Base-by-base conservation (phyloP, 768 basidiomycete species). In the Leucogyrophana mollusca region DNA sequence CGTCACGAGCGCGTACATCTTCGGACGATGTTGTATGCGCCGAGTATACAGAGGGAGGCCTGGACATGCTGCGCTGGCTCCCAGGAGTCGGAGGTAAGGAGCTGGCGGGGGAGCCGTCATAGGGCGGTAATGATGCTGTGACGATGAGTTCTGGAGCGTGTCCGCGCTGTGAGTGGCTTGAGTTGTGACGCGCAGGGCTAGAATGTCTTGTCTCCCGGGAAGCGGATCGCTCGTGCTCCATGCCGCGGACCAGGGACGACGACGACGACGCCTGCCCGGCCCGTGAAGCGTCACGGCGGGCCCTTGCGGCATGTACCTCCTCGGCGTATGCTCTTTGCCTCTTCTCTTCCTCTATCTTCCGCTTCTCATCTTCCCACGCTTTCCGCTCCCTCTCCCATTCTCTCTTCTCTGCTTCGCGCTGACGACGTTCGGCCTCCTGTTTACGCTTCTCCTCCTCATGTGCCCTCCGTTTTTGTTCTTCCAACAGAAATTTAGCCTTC, bases 401-500 rank as follows among this genome's bases (percentile, higher is more conserved):
- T 47, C 61, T 65, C 57, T 66, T 70, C 58, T 78, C 75, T 39
- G 68, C 63, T 50, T 79, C 77, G 61, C 72, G 70, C 41, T 60
- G 58, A 34, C 62, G 67, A 44, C 67, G 61, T 48, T 75, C 75
- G 43, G 69, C 70, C 35, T 75, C 74, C 50, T 75, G 69, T 41
- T 56, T 66, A 22, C 58, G 64, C 40, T 63, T 57, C 53, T 78
- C 78, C 25, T 72, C 72, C 54, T 77, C 76, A 40, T 69, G 64
- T 30, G 68, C 66, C 22, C 83, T 75, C 45, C 72, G 73, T 51
- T 79, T 72, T 51, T 78, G 76, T 55, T 86, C 79, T 61, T 74
- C 74, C 36, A 72, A 76, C 56, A 88, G 69, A 55, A 87, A 85
- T 35, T 65, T 76, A 35, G 81, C 82, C 68, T 85, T 85, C 65